phyloP scores from a whole-genome alignment of 2,329 filamentous ascomycete genomes.

The Stemphylium lycopersici region DNA sequence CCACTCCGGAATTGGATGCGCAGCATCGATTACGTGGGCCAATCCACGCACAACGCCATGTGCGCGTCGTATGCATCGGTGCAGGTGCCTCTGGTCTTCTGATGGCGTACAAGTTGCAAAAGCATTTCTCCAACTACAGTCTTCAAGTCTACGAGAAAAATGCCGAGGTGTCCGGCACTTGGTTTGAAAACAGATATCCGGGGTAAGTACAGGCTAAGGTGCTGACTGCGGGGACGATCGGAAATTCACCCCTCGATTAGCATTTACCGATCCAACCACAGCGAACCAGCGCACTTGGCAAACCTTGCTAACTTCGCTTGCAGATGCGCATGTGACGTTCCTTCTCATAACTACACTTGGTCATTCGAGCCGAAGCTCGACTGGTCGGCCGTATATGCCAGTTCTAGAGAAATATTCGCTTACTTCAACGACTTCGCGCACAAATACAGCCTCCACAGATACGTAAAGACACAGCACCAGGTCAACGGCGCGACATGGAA shows the following conservation, averaged over 20 bases:
- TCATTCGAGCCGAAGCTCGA: constrained; percentile 56
- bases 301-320: constrained; percentile 15
- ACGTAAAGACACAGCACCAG: constrained; percentile 43
- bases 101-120: constrained; percentile 57
- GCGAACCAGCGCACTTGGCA: not conserved
- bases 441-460: constrained; percentile 50
- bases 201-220: constrained; percentile 33
- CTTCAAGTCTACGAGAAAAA: constrained; percentile 58
- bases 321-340: constrained; percentile 58
- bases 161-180: constrained; percentile 56
- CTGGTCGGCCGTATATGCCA: constrained; percentile 53
- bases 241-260: constrained; percentile 1
- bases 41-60: constrained; percentile 45
- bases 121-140: constrained; percentile 52
- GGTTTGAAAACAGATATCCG: constrained; percentile 59
- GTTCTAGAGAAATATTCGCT: constrained; percentile 51
- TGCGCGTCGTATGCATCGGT: constrained; percentile 53
- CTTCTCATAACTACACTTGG: constrained; percentile 60
- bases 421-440: constrained; percentile 52
- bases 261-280: not conserved
- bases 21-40: constrained; percentile 36
- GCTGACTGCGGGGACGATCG: constrained; percentile 1
- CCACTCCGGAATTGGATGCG: constrained; percentile 31
- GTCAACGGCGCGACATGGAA: constrained; percentile 49
- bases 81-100: constrained; percentile 57